phyloP scores from a whole-genome alignment of 2,329 filamentous ascomycete species.

The Penicillium sp. region DNA sequence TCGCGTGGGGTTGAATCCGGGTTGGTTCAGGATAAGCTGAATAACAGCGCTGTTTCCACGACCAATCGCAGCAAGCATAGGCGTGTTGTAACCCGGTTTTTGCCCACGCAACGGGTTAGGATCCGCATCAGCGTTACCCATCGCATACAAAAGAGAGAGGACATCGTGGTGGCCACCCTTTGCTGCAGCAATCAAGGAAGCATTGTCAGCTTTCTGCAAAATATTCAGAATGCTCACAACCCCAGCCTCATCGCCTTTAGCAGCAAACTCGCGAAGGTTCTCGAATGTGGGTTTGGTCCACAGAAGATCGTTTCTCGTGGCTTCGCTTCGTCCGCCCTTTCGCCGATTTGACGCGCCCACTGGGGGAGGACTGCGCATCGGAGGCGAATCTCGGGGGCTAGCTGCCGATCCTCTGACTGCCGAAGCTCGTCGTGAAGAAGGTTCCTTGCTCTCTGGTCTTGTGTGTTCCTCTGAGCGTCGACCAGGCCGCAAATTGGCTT shows the following conservation, averaged over 20 bases:
- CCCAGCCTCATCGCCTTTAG: conserved; percentile 43
- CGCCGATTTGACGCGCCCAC: conserved; percentile 28
- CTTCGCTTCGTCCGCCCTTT: conserved; percentile 43
- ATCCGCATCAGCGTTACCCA: conserved; percentile 59
- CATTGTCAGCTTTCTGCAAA: conserved; percentile 58
- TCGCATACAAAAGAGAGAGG: conserved; percentile 64
- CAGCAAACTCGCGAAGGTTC: conserved; percentile 42
- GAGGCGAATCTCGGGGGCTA: conserved; percentile 38
- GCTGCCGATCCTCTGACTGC: conserved; percentile 26
- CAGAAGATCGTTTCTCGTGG: conserved; percentile 43
- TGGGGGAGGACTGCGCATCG: conserved; percentile 37
- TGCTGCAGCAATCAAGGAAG: conserved; percentile 81
- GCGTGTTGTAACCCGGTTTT: conserved; percentile 68
- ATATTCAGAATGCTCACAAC: conserved; percentile 45
- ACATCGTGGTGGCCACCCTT: conserved; percentile 84
- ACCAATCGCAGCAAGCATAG: conserved; percentile 88
- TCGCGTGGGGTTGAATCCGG: conserved; percentile 72
- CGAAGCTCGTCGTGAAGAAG: conserved; percentile 37
- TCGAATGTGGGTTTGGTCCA: conserved; percentile 46
- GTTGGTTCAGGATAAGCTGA: conserved; percentile 65
- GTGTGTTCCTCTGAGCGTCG: conserved; percentile 38
- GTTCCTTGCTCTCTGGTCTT: conserved; percentile 28
- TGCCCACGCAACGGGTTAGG: conserved; percentile 55
- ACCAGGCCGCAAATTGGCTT: conserved; percentile 45
- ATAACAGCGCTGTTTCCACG: conserved; percentile 78